Conservation (phyloP, 495 filamentous ascomycete genomes). For the Trichoderma reesei region DNA sequence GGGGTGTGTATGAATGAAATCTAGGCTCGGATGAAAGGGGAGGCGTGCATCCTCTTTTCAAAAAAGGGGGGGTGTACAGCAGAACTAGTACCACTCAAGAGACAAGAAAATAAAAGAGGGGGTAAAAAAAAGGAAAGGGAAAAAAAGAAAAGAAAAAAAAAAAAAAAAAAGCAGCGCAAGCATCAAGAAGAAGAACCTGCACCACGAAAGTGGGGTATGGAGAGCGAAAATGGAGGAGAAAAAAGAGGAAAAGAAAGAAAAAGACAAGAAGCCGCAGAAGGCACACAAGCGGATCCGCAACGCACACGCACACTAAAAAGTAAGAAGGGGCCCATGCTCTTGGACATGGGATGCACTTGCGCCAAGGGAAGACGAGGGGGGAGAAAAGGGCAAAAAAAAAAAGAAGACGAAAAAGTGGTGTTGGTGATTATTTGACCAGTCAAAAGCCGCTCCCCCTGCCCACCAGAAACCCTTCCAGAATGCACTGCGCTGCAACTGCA, state of each 20-base stretch:
- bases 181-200: no score
- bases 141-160: no score
- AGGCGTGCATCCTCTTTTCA: neutral
- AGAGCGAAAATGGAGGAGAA: neutral
- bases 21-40: constrained; percentile 1
- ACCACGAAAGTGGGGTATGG: no score
- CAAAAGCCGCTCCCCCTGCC: neutral
- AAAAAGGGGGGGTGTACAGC: no score
- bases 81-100: no score
- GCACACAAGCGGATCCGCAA: no score
- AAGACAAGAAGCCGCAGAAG: no score
- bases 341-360: neutral
- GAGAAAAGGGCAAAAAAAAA: neutral
- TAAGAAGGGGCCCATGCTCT: neutral
- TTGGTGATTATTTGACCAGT: neutral
- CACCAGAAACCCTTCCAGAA: neutral
- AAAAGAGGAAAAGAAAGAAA: neutral
- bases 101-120: neutral
- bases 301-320: no score
- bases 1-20: no score
- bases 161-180: no score
- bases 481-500: neutral
- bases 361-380: neutral
- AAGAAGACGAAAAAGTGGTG: neutral
- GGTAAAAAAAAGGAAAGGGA: neutral